Evolutionary conservation across 495 filamentous ascomycete genomes (phyloP), one percentile per base, ranked within the genome.

Genomic region (Neurospora sp.): DNA sequence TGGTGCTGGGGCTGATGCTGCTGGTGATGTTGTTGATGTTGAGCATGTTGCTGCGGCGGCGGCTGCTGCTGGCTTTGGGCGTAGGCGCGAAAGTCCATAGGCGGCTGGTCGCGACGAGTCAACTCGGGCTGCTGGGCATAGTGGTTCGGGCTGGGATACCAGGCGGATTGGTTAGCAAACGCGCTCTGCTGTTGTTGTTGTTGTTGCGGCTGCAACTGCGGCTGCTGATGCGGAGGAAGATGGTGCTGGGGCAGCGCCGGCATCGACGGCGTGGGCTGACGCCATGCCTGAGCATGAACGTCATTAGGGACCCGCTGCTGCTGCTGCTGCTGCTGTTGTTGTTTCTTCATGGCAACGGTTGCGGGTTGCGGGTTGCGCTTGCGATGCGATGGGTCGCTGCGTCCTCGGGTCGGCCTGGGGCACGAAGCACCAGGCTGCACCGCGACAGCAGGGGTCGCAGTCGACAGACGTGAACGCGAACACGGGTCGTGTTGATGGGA

Each of bases 111-210:
- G 70, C 83, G 80, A 69, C 83, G 82, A 72, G 78, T 76, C 81
- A 85, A 78, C 73, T 85, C 81, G 74, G 79, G 75, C 74, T 82
- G 82, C 38, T 81, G 81, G 70, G 80, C 77, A 70, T 81, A 75
- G 39, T 73, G 73, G 39, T 75, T 38, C 38, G 73, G 72, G 68
- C 76, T 82, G 76, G 79, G 81, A 74, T 82, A 79, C 77, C 77
- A 80, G 68, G 70, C 53, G 20, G 68, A 12, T 46, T 76, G 78
- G 76, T 83, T 80, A 83, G 81, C 76, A 74, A 79, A 76, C 37
- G 78, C 68, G 53, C 74, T 74, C 46, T 75, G 75, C 41, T 41
- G 38, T 48, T 72, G 75, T 72, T 69, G 71, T 48, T 69, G 71
- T 72, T 69, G 71, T 48, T 69, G 71, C 69, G 68, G 75, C 39